phyloP scores from a whole-genome alignment of 2,329 filamentous ascomycete species.

The Penicillium corylophilum region DNA sequence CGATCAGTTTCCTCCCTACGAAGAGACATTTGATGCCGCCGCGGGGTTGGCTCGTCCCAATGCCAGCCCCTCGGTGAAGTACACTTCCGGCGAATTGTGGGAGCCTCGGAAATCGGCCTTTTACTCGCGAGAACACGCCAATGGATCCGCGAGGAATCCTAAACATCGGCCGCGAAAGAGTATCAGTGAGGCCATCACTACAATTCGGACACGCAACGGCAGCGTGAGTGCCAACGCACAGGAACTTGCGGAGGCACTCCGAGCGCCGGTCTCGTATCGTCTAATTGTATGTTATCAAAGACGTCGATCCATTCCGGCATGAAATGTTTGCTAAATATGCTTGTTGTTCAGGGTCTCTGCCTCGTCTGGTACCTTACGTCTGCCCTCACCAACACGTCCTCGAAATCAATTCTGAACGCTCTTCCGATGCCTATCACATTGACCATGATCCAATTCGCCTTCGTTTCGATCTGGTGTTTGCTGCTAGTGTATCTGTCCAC shows the following conservation, averaged over 20 bases:
- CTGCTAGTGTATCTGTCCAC: conserved; percentile 73
- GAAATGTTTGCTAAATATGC: conserved; percentile 63
- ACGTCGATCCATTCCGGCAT: background rate
- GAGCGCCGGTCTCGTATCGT: conserved; percentile 82
- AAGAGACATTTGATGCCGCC: conserved; percentile 34
- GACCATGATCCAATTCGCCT: conserved; percentile 88
- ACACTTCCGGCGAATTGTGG: conserved; percentile 56
- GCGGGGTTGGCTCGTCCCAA: conserved; percentile 26
- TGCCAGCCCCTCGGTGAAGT: conserved; percentile 29
- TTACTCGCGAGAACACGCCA: conserved; percentile 44
- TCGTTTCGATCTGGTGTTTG: conserved; percentile 86
- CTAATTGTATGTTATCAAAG: conserved; percentile 66
- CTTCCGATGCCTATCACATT: conserved; percentile 88
- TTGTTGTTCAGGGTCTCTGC: conserved; percentile 67
- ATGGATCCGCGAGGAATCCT: conserved; percentile 31
- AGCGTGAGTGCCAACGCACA: conserved; percentile 92
- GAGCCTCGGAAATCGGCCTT: conserved; percentile 57
- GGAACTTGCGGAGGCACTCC: conserved; percentile 86
- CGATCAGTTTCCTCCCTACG: conserved; percentile 47
- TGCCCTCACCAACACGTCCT: conserved; percentile 94
- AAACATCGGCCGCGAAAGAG: conserved; percentile 77
- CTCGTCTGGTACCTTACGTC: conserved; percentile 93
- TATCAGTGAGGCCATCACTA: conserved; percentile 81
- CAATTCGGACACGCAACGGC: conserved; percentile 73
- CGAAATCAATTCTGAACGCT: conserved; percentile 91